phyloP scores from a whole-genome alignment of 495 filamentous ascomycete species.

The Chaetomium cochliodes region DNA sequence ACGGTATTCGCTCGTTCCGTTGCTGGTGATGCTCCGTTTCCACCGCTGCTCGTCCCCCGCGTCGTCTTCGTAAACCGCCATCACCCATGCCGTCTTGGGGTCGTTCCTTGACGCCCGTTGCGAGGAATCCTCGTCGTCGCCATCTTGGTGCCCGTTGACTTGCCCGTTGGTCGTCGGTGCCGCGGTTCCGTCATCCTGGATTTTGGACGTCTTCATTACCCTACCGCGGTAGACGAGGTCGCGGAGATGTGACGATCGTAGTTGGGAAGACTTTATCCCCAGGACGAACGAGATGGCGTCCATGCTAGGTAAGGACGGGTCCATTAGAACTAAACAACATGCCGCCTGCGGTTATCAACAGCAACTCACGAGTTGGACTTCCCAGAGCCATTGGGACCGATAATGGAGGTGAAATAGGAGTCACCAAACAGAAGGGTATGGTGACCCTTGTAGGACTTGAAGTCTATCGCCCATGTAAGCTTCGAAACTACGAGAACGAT shows the following conservation, averaged over 20 bases:
- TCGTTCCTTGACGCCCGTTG: constrained; percentile 60
- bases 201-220: constrained; percentile 85
- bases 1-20: constrained; percentile 88
- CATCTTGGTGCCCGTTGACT: constrained; percentile 51
- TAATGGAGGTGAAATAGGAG: constrained; percentile 98
- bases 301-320: constrained; percentile 61
- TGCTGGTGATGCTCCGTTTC: constrained; percentile 89
- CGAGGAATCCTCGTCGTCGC: constrained; percentile 59
- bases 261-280: constrained; percentile 95
- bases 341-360: neutral
- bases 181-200: constrained; percentile 79
- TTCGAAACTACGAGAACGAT: neutral
- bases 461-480: constrained; percentile 60
- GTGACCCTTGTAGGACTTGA: constrained; percentile 98
- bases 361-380: constrained; percentile 95
- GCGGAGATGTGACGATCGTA: constrained; percentile 90
- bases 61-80: constrained; percentile 98
- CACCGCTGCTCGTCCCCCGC: constrained; percentile 92
- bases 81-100: constrained; percentile 94
- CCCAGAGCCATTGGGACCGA: constrained; percentile 98
- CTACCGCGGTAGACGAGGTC: constrained; percentile 96
- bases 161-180: constrained; percentile 57
- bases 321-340: neutral
- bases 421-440: constrained; percentile 94
- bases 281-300: constrained; percentile 99